These are phyloP conservation scores for Emergomyces pasteurianus DNA, from an alignment of 2,329 filamentous ascomycete species.

Conservation along the genomic window DNA sequence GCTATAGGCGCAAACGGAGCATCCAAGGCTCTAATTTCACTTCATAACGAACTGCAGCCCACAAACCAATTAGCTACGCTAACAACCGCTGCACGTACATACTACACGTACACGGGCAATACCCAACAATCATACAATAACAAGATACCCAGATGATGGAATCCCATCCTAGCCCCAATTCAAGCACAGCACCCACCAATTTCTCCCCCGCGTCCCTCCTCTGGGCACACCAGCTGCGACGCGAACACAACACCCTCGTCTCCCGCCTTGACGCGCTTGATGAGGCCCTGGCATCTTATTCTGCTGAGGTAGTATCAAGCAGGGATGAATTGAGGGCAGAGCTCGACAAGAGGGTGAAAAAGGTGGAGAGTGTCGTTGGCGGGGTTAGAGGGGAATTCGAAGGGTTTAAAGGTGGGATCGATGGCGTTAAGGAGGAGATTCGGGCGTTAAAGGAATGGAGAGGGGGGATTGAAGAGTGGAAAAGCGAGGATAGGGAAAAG, in stretches of 20 bases:
- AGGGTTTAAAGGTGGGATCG: neutral
- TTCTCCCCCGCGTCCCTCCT: constrained; percentile 18
- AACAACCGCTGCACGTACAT: neutral
- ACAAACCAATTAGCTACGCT: neutral
- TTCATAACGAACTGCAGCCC: too few species aligned
- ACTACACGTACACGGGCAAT: neutral
- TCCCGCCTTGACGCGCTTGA: constrained; percentile 17
- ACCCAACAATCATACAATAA: neutral
- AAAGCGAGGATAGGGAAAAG: neutral
- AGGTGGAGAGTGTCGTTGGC: neutral
- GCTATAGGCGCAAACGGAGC: too few species aligned
- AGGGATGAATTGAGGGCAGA: neutral
- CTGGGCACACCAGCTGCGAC: constrained; percentile 29
- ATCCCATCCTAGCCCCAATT: neutral
- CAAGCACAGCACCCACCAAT: constrained; percentile 3
- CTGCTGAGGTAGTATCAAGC: neutral
- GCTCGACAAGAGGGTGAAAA: neutral
- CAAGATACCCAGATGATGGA: neutral
- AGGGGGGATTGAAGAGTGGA: neutral
- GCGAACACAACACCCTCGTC: constrained; percentile 23
- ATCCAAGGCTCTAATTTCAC: too few species aligned
- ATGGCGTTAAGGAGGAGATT: neutral
- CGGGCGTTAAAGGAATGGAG: neutral
- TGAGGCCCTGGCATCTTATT: neutral
- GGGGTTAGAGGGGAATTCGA: constrained; percentile 3